These are phyloP conservation scores for Eimeria acervulina DNA, from an alignment of 169 alveolate genomes.

Conservation along the genomic window DNA sequence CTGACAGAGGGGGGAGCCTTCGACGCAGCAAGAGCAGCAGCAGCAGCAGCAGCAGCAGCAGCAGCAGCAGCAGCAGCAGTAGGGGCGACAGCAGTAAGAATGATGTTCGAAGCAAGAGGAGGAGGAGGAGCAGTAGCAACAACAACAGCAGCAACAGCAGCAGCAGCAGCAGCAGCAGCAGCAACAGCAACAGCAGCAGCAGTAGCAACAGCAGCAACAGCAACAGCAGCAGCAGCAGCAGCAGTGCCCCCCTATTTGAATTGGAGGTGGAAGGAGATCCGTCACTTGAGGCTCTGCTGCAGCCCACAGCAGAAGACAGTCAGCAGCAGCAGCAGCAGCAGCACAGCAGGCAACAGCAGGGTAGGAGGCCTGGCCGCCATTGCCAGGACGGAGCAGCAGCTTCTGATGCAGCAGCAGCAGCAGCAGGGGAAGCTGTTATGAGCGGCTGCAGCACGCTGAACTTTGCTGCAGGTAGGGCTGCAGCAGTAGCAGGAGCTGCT, in stretches of 20 bases:
- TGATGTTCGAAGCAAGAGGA: background rate
- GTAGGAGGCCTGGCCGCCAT: background rate
- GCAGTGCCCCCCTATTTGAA: background rate
- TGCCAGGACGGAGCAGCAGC: background rate
- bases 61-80: slow-evolving; percentile 8
- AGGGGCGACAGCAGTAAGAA: background rate
- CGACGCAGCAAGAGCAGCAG: background rate
- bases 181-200: slow-evolving; percentile 1
- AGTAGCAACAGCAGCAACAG: slow-evolving; percentile 31
- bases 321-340: slow-evolving; percentile 49
- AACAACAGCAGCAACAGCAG: background rate
- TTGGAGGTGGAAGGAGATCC: slow-evolving; percentile 37
- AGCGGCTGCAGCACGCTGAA: background rate
- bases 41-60: background rate
- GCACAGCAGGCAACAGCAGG: background rate
- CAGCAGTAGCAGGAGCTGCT: slow-evolving; percentile 26
- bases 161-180: background rate
- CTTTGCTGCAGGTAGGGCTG: slow-evolving; percentile 56
- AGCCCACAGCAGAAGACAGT: background rate
- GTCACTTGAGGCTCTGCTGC: background rate
- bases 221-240: slow-evolving; percentile 30
- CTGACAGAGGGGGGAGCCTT: background rate
- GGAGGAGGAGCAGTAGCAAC: background rate
- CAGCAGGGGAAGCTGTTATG: background rate
- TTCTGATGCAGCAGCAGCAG: no score